Percentiles rank a stretch among this genome's conserved stretches.
Conservation (phyloP, 2,329 filamentous ascomycete species). For the Plenodomus biglobosus region DNA sequence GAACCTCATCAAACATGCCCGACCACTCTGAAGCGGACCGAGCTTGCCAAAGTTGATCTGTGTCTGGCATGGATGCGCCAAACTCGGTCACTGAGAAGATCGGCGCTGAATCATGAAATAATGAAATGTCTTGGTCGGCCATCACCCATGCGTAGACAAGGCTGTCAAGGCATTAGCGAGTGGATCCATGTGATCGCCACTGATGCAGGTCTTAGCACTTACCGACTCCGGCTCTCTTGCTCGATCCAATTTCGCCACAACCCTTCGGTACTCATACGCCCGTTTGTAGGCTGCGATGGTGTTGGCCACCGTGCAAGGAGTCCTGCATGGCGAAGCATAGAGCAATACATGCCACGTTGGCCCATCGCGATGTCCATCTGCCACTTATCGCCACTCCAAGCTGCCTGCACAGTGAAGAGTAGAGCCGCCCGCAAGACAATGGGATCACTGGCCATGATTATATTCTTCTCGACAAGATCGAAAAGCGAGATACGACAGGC, state of each 20-base stretch:
- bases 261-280: constrained; percentile 50
- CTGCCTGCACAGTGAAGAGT: constrained; percentile 67
- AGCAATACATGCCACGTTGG: constrained; percentile 71
- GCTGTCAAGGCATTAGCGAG: constrained; percentile 43
- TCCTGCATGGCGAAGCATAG: constrained; percentile 70
- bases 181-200: constrained; percentile 21
- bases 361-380: constrained; percentile 77
- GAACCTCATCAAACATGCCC: constrained; percentile 59
- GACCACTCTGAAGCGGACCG: constrained; percentile 62
- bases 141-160: constrained; percentile 76
- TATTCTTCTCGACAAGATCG: constrained; percentile 71
- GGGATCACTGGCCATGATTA: constrained; percentile 66
- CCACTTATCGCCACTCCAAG: constrained; percentile 76
- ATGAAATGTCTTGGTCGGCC: constrained; percentile 65
- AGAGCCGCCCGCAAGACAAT: constrained; percentile 66
- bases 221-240: constrained; percentile 65
- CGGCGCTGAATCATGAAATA: constrained; percentile 45
- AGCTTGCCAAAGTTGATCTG: constrained; percentile 65
- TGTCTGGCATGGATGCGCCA: constrained; percentile 63
- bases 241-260: constrained; percentile 67
- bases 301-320: constrained; percentile 60
- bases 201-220: constrained; percentile 34
- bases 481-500: constrained; percentile 72
- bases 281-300: constrained; percentile 50
- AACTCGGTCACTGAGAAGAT: constrained; percentile 67